Conservation (phyloP, 768 basidiomycete species). For the Suillus weaverae region DNA sequence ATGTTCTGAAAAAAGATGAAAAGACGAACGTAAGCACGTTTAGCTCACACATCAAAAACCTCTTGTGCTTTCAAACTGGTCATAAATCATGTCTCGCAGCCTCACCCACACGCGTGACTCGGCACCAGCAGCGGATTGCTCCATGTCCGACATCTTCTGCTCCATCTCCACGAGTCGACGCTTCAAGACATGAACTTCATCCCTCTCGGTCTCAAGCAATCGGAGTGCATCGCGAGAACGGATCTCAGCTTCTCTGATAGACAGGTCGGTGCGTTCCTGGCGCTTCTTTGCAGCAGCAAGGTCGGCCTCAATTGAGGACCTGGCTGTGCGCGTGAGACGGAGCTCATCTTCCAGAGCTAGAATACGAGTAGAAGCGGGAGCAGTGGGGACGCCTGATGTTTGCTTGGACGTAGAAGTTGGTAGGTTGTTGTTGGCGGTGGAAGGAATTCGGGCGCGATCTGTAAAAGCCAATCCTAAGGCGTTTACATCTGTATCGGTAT, state of each 20-base stretch:
- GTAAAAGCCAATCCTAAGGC: slow-evolving; percentile 29
- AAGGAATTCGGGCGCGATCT: slow-evolving; percentile 3
- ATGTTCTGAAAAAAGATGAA: slow-evolving; percentile 5
- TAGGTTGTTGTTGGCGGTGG: background rate
- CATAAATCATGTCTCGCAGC: slow-evolving; percentile 31
- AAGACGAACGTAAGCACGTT: background rate
- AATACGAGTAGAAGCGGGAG: slow-evolving; percentile 15
- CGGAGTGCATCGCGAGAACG: slow-evolving; percentile 20
- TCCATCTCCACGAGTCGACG: slow-evolving; percentile 26
- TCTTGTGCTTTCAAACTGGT: slow-evolving; percentile 21
- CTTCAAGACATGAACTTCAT: slow-evolving; percentile 24
- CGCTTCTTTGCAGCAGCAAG: slow-evolving; percentile 17
- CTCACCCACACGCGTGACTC: slow-evolving; percentile 29
- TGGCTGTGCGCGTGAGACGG: slow-evolving; percentile 12
- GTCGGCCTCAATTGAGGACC: slow-evolving; percentile 20
- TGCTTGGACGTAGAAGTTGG: background rate
- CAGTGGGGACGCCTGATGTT: background rate
- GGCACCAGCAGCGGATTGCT: slow-evolving; percentile 12
- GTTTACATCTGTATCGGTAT: slow-evolving; percentile 16
- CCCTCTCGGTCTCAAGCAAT: slow-evolving; percentile 19
- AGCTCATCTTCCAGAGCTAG: slow-evolving; percentile 28
- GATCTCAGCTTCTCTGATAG: slow-evolving; percentile 14
- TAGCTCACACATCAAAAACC: background rate
- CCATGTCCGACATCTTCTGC: slow-evolving; percentile 18
- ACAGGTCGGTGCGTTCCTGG: slow-evolving; percentile 7